Base-by-base conservation (phyloP, 345 rosid genomes). In the Boechera retrofracta region DNA sequence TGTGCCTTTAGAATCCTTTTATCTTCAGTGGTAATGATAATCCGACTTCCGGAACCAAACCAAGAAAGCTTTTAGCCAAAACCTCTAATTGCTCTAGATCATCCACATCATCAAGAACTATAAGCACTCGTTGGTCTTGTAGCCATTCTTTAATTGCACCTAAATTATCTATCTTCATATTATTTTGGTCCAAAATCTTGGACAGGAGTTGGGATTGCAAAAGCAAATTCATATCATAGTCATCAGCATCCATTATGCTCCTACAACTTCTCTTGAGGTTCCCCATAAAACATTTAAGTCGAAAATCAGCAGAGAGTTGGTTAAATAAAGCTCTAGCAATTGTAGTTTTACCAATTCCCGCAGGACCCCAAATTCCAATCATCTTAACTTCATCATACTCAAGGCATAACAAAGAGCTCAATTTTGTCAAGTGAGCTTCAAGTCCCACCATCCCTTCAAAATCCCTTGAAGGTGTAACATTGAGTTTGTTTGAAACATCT, bases 91-190 rank as follows among this genome's bases (percentile, higher is more conserved):
- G 6, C 29, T 53, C 15, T 24, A 53, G 32, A 53, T 53, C 15
- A 9, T 53, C 32, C 3, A 53, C 57, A 53, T 53, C 57, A 53
- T 53, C 57, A 26, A 53, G 57, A 53, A 53, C 10, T 10, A 31
- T 31, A 4, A 53, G 57, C 32, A 53, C 57, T 53, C 54, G 49
- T 10, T 47, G 31, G 4, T 49, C 29, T 1, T 18, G 44, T 5
- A 51, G 32, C 58, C 71, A 9, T 6, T 32, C 58, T 32, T 66
- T 3, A 3, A 66, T 7, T 48, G 64, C 9, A 0, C 48, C 35
- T 16, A 72, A 18, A 18, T 61, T 47, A 56, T 42, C 1, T 48
- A 31, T 4, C 66, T 47, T 80, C 54, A 88, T 71, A 26, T 6
- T 6, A 1, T 0, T 3, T 16, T 59, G 71, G 51, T 53, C 5